Evolutionary conservation across 768 basidiomycete species (phyloP).

Genomic region (Podaxis sp.): DNA sequence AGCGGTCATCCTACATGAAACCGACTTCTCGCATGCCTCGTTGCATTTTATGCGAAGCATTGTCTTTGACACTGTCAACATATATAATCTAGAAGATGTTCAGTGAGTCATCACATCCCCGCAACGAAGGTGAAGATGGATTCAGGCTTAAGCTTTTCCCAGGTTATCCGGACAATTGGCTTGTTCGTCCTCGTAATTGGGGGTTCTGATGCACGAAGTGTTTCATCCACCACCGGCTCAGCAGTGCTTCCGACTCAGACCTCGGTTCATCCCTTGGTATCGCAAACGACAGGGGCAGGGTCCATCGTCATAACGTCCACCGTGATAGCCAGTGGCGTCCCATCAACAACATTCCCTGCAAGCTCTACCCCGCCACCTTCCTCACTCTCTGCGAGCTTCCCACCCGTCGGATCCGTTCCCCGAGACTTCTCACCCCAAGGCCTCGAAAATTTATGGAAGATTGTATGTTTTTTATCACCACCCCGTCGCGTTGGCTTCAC

Average conservation of each 20-base stretch:
- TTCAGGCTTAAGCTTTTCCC: neutral
- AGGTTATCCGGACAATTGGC: neutral
- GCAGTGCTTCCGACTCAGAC: neutral
- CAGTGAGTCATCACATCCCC: neutral
- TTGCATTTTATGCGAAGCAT: neutral
- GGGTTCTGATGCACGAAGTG: neutral
- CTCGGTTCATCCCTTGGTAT: neutral
- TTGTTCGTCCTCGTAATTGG: neutral
- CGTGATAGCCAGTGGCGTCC: conserved; percentile 8
- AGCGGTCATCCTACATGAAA: neutral
- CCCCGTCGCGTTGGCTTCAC: neutral
- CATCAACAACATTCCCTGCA: neutral
- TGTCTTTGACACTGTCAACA: neutral
- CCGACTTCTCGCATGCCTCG: neutral
- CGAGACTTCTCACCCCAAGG: conserved; percentile 40
- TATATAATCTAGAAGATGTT: neutral
- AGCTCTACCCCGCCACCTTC: neutral
- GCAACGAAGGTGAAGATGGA: neutral
- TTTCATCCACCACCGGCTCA: neutral
- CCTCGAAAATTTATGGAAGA: conserved; percentile 40
- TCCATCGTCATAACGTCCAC: conserved; percentile 12
- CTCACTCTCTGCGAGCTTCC: conserved; percentile 28
- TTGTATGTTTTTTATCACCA: conserved; percentile 27
- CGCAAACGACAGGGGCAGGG: conserved; percentile 7
- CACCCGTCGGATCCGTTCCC: conserved; percentile 39